Evolutionary conservation across 345 rosid genomes (phyloP), one percentile per base, ranked within the genome.

Genomic region (Cardiospermum halicacabum): DNA sequence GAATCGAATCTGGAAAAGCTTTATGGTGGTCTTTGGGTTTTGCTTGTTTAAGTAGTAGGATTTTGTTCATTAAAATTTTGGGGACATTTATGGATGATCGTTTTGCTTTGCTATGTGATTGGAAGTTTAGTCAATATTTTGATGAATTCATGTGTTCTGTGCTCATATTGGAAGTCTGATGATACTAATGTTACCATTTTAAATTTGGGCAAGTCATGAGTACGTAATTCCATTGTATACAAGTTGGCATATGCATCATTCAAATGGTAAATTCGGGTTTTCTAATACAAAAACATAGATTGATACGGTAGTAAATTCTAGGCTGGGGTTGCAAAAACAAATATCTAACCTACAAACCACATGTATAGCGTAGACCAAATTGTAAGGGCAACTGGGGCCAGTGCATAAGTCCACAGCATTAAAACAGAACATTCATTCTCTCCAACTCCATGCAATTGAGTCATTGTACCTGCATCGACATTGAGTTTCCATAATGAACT

Each of bases 381-480:
- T 4, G 87, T 82, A 11, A 79, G 70, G 0, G 80, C 56, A 27
- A 82, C 56, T 9, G 80, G 57, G 3, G 86, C 81, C 58, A 75
- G 25, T 18, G 62, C 62, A 39, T 77, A 79, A 15, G 75, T 56
- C 75, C 78, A 77, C 1, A 71, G 62, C 82, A 82, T 63, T 2
- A 77, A 75, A 3, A 80, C 75, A 4, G 79, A 80, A 28, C 78
- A 79, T 58, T 82, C 84, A n/a, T 48, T 69, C 70, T 82, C 69
- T 5, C 79, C 77, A 0, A 63, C 66, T 30, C 74, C 81, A 31
- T 78, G 43, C 72, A 78, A 21, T 56, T 81, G 85, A 8, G 69
- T 67, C n/a, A 78, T 69, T 2, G 75, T 74, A 1, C 81, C 85
- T 78, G 76, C 79, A 40, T 9, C 5, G 12, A 9, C 43, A 39